Evolutionary conservation across 2,329 filamentous ascomycete species (phyloP), one percentile per base, ranked within the genome.

Genomic region (Colletotrichum sp.): DNA sequence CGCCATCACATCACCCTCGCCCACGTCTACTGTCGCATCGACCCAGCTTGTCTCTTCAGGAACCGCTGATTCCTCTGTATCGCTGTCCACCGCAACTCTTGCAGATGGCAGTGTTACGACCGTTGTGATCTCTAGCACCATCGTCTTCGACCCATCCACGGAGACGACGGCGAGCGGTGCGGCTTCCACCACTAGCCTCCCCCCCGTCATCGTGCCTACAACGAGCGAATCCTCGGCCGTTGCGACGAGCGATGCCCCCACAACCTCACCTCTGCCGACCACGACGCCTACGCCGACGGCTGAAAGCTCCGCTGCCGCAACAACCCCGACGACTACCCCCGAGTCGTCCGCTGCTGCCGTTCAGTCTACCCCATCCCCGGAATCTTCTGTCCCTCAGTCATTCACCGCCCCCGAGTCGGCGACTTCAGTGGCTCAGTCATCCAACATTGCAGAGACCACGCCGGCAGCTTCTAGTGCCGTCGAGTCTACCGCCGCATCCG

Each of bases 41-140:
- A 68, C 71, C 60, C 72, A 63, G 18, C 14, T 70, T 14, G 36
- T 55, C 21, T 48, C 57, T 14, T 75, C 73, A 21, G 61, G 18
- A n/a, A 28, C 65, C 16, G 26, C 36, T n/a, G 57, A 34, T 24
- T 69, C 68, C 30, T 68, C 76, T 30, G 71, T 63, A 3, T 71
- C 78, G 14, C 76, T 77, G n/a, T 70, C 77, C n/a, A 68, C 77
- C 34, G 60, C 77, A 48, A 77, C 77, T 14, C 76, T 74, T 14
- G 70, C 75, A 12, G 71, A 75, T 13, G 73, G 76, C 16, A 74
- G 77, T 7, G 79, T 80, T 43, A 83, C 82, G 16, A 82, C 83
- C 1, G 77, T 83, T 7, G 75, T 83, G 13, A 76, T 81, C 43
- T 77, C 78, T 18, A 82, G 80, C 78, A 80, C 79, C 2, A 78